Evolutionary conservation across 2,329 filamentous ascomycete species (phyloP).

Genomic region (Pseudogymnoascus sp.): DNA sequence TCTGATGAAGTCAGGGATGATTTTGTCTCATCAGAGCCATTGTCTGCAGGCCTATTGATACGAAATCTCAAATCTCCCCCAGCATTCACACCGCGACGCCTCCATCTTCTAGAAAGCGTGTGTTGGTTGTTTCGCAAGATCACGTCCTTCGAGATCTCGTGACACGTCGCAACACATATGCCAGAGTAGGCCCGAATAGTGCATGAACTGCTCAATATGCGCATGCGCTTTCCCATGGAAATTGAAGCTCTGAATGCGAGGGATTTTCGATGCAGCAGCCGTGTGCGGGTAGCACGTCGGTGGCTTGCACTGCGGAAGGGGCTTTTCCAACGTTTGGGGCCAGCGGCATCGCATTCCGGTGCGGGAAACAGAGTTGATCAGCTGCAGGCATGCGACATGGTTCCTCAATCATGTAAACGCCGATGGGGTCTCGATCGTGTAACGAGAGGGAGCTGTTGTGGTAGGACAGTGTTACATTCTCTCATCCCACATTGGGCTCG

Average conservation of each 20-base stretch:
- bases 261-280: not conserved
- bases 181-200: not conserved
- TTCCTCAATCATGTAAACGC: not conserved
- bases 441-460: not conserved
- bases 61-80: not conserved
- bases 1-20: not conserved
- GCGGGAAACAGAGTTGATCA: not conserved
- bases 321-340: not conserved
- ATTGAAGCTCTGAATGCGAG: not conserved
- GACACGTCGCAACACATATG: not conserved
- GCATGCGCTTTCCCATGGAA: not conserved
- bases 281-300: not conserved
- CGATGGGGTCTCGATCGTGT: not conserved
- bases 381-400: not conserved
- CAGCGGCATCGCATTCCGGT: not conserved
- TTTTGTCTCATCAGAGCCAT: not conserved
- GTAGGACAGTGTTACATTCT: not conserved
- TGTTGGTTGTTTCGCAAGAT: not conserved
- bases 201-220: not conserved
- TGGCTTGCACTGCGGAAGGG: not conserved
- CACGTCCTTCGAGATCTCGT: constrained; percentile 1
- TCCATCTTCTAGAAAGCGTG: not conserved
- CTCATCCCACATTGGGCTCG: not conserved
- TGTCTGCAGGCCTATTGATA: not conserved
- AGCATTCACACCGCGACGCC: not conserved